Conservation (phyloP, 345 rosid species). For the Rhizophora apiculata region DNA sequence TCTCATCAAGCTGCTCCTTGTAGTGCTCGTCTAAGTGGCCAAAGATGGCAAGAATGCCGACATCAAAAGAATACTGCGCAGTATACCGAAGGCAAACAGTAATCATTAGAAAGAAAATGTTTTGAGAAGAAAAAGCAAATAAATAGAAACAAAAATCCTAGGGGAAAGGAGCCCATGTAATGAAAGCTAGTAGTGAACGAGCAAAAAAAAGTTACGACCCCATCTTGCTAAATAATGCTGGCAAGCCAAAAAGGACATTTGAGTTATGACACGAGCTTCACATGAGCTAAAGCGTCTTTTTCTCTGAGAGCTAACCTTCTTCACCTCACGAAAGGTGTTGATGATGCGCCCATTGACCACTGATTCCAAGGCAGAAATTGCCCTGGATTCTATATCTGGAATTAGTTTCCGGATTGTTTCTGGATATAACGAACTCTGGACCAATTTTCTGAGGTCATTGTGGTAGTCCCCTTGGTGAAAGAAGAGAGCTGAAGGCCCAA, state of each 20-base stretch:
- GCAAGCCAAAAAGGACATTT: neutral
- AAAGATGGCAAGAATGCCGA: slow-evolving; percentile 43
- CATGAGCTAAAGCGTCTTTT: no score
- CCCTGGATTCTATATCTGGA: slow-evolving; percentile 37
- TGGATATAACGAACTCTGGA: slow-evolving; percentile 40
- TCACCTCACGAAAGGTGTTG: slow-evolving; percentile 48
- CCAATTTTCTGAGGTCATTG: slow-evolving; percentile 35
- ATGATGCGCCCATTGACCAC: slow-evolving; percentile 22
- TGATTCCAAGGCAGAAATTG: slow-evolving; percentile 31
- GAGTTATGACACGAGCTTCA: neutral
- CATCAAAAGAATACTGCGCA: slow-evolving; percentile 38
- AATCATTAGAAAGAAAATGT: neutral
- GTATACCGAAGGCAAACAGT: slow-evolving; percentile 1
- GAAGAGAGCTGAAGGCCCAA: slow-evolving; percentile 52
- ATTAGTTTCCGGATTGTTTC: slow-evolving; percentile 28
- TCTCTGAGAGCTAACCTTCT: slow-evolving; percentile 28
- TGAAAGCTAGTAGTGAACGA: neutral
- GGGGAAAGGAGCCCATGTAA: neutral
- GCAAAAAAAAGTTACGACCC: neutral
- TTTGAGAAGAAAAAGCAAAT: no score
- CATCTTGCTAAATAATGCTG: neutral
- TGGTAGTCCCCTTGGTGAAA: slow-evolving; percentile 54
- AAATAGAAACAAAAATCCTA: neutral
- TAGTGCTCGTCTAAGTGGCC: slow-evolving; percentile 31
- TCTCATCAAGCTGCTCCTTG: slow-evolving; percentile 32